Percentiles rank a stretch among this genome's conserved stretches.
These are phyloP conservation scores for Blastobotrys elegans DNA, from an alignment of 1,139 yeast genomes.

Conservation along the genomic window DNA sequence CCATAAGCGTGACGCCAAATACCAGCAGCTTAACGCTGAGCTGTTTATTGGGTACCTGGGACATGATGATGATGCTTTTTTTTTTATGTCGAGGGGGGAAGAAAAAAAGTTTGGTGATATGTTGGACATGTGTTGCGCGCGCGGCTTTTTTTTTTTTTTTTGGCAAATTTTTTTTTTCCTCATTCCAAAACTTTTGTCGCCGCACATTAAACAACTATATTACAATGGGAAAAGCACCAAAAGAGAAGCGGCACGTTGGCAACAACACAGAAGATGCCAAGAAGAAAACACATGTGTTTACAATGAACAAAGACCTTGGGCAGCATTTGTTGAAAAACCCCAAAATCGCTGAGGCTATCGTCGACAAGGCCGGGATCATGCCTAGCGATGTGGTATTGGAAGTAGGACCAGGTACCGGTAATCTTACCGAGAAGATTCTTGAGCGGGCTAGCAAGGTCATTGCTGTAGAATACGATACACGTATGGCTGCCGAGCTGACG, in stretches of 20 bases:
- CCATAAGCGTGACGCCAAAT: constrained; percentile 39
- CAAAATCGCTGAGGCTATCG: constrained; percentile 94
- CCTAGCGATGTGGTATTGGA: constrained; percentile 92
- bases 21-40: constrained; percentile 37
- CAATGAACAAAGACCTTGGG: constrained; percentile 93
- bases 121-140: neutral
- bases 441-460: constrained; percentile 89
- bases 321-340: constrained; percentile 97
- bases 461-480: constrained; percentile 97
- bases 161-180: neutral
- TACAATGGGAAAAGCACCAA: constrained; percentile 8
- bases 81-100: neutral
- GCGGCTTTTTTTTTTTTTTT: neutral
- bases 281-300: constrained; percentile 61
- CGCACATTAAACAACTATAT: neutral
- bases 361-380: constrained; percentile 87
- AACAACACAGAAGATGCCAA: neutral
- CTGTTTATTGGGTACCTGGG: constrained; percentile 3
- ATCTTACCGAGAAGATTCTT: constrained; percentile 83
- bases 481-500: constrained; percentile 98
- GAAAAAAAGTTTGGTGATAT: neutral
- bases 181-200: neutral
- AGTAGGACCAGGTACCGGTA: constrained; percentile 99
- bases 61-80: too few relatives aligned
- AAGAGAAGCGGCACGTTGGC: constrained; percentile 10